Conservation (phyloP, 495 filamentous ascomycete genomes). For the Cryomyces minteri region DNA sequence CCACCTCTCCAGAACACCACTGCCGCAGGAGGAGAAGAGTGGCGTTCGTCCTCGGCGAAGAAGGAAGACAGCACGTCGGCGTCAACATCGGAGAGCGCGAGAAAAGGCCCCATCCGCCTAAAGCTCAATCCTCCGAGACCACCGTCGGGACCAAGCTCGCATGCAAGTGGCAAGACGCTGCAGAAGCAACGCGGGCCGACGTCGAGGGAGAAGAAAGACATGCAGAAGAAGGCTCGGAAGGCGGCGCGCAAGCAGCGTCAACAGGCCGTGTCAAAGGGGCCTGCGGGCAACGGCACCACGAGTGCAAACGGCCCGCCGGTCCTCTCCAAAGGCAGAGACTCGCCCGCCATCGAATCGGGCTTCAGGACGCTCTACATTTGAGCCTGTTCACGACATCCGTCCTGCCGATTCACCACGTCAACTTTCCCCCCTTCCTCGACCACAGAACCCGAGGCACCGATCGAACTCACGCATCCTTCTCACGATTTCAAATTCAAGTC, state of each 20-base stretch:
- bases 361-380: conserved; percentile 12
- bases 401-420: no score
- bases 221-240: conserved; percentile 28
- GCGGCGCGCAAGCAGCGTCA: conserved; percentile 25
- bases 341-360: not conserved
- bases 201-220: conserved; percentile 17
- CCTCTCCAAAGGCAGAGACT: not conserved
- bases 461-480: no score
- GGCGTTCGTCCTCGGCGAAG: not conserved
- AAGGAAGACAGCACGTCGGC: not conserved
- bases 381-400: not conserved
- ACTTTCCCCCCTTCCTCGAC: no score
- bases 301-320: not conserved
- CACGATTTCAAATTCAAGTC: no score
- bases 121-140: conserved; percentile 10
- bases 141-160: not conserved
- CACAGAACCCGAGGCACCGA: no score
- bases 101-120: conserved; percentile 3
- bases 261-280: conserved; percentile 4
- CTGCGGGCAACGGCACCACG: not conserved
- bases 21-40: not conserved
- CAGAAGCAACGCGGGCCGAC: conserved; percentile 12
- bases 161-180: conserved; percentile 4
- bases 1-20: not conserved
- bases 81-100: not conserved